Evolutionary conservation across 2,329 filamentous ascomycete genomes (phyloP), one percentile per base, ranked within the genome.

Genomic region (Helotiales sp.): DNA sequence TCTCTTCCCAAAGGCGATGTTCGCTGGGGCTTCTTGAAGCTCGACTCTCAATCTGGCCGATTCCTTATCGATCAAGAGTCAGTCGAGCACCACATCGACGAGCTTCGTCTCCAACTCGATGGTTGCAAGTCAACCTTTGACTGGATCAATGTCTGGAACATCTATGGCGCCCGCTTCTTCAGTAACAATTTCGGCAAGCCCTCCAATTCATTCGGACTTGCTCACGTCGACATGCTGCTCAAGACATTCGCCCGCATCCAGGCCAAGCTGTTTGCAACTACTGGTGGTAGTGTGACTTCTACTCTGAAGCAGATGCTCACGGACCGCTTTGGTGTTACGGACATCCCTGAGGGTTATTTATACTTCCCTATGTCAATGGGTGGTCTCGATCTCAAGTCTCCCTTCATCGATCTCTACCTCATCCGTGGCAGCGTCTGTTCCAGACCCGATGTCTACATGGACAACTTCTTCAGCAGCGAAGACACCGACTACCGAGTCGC

Each of bases 121-220:
- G 81, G 83, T 24, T 86, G 85, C 72, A 81, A 81, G 59, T 85
- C 82, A 65, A 77, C 88, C 17, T 85, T 89, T 69, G 80, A 84
- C 43, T 88, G 85, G 81, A 81, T 88, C 6, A 82, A 87, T 68
- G 85, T 84, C 1, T 88, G 86, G 81, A 88, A 88, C 71, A 82
- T 80, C 55, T 88, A 87, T 74, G 82, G 85, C 37, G 80, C 79
- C 15, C 80, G 82, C 1, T 88, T 88, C 75, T 87, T 88, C 72
- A 78, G 78, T 63, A 84, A 82, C 70, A 87, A 87, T 71, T 87
- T 88, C 69, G 85, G 82, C 8, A 81, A 81, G 63, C 82, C 85
- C 2, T 82, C 84, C 34, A 78, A 83, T 61, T 85, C 83, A 69
- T 85, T 86, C 66, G 84, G 84, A 1, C 80, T 80, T 20, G 76